These are phyloP conservation scores for Sugiyamaella paludigena DNA, from an alignment of 1,139 yeast genomes.

Conservation along the genomic window DNA sequence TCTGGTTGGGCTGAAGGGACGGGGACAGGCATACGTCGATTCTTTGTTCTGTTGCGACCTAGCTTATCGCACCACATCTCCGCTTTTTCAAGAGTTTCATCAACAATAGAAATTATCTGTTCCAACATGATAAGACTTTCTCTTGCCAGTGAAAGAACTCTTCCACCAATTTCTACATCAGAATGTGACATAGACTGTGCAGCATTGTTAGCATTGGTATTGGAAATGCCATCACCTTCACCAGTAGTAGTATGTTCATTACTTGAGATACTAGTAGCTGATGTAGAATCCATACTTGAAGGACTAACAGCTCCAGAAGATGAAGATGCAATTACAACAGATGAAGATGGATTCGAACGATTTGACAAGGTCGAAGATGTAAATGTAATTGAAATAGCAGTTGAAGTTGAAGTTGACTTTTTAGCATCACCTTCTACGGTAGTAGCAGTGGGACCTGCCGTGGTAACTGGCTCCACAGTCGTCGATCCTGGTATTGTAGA, in stretches of 20 bases:
- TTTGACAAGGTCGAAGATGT: slow-evolving; percentile 11
- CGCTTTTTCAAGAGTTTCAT: slow-evolving; percentile 77
- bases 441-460: neutral
- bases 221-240: neutral
- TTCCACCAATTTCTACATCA: slow-evolving; percentile 54
- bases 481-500: too few relatives aligned
- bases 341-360: neutral
- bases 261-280: slow-evolving; percentile 4
- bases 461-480: too few relatives aligned
- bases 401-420: neutral
- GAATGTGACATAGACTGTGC: slow-evolving; percentile 12
- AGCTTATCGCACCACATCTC: slow-evolving; percentile 62
- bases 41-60: slow-evolving; percentile 17
- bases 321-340: neutral
- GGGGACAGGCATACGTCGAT: neutral
- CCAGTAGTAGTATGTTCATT: slow-evolving; percentile 1
- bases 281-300: slow-evolving; percentile 5
- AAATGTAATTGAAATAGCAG: slow-evolving; percentile 9
- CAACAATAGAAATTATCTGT: slow-evolving; percentile 77
- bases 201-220: neutral
- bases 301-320: neutral
- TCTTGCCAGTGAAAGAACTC: slow-evolving; percentile 75
- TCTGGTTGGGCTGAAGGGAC: too few relatives aligned
- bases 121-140: slow-evolving; percentile 88
- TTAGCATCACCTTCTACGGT: too few relatives aligned